Base-by-base conservation (phyloP, 2,329 filamentous ascomycete species). In the Endothia cerciana region DNA sequence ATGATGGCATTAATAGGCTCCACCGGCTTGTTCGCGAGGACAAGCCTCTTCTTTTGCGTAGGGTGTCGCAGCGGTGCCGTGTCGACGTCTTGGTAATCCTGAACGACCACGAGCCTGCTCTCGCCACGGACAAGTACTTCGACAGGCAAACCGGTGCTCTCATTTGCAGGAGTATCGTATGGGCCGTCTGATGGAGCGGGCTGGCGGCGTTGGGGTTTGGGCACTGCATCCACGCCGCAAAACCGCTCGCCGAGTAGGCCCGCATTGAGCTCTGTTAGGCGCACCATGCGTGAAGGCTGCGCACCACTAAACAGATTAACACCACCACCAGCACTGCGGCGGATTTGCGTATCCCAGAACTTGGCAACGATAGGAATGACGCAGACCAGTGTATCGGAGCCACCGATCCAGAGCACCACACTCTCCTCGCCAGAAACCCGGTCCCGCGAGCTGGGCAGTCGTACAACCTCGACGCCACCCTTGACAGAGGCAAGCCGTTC, bases 291-390 rank as follows among this genome's bases (percentile, higher is more conserved):
- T 1, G 81, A 82, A 0, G 84, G 82, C 64, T 85, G 83, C 0
- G 83, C 77, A 57, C 84, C 84, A 65, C 82, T 84, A 70, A 87
- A 88, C 2, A 87, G 75, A 64, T 86, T 86, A 7, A 82, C 81
- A 13, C 64, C 67, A 1, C 83, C 81, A n/a, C 82, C 81, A 8
- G 76, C 76, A 17, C 80, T 79, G 68, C 81, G 83, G 15, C 84
- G 83, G 13, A 85, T 77, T 69, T 88, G 85, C 0, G 85, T 82
- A 43, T 87, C 85, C 85, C 86, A 88, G 74, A 88, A 88, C 17
- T 81, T 81, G 5, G 82, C 77, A 7, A 88, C 76, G 0, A 80
- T 80, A 0, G 85, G 84, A 58, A 88, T 84, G 33, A 86, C 80
- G 30, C 83, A 85, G 30, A 88, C 82, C 40, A 77, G 69, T 45